These are phyloP conservation scores for Aspergillus pseudonomiae DNA, from an alignment of 2,329 filamentous ascomycete species.

Conservation along the genomic window DNA sequence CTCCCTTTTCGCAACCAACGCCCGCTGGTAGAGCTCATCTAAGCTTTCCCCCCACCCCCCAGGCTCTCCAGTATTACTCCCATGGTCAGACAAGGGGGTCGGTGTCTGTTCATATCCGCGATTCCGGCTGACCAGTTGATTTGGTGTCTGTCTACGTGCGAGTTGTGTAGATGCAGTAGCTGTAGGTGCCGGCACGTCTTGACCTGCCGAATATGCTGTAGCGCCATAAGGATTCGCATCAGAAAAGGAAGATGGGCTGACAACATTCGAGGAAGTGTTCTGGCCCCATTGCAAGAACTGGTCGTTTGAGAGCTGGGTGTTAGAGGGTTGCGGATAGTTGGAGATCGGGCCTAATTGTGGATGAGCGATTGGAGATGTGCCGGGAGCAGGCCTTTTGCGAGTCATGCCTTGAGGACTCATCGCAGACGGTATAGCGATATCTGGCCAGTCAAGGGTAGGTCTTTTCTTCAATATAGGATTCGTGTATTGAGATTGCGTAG, in stretches of 20 bases:
- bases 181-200: conserved; percentile 55
- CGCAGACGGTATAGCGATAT: conserved; percentile 17
- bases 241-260: conserved; percentile 34
- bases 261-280: conserved; percentile 38
- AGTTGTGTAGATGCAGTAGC: conserved; percentile 44
- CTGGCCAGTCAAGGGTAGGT: conserved; percentile 12
- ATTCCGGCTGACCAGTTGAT: conserved; percentile 42
- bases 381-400: conserved; percentile 75
- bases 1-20: conserved; percentile 80
- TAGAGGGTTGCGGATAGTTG: conserved; percentile 48
- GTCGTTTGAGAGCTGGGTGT: conserved; percentile 51
- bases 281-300: conserved; percentile 61
- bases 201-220: conserved; percentile 43
- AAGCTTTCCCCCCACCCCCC: conserved; percentile 64
- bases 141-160: conserved; percentile 42
- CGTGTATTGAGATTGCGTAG: background rate
- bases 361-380: conserved; percentile 65
- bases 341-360: conserved; percentile 56
- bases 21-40: conserved; percentile 77
- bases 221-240: conserved; percentile 45
- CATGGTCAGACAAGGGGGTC: conserved; percentile 33
- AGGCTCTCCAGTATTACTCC: conserved; percentile 29
- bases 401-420: conserved; percentile 46
- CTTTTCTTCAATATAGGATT: background rate
- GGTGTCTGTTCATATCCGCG: conserved; percentile 43